Percentiles rank a stretch among this genome's conserved stretches.
Evolutionary conservation across 2,329 filamentous ascomycete species (phyloP).

Genomic region (Tricladium varicosporioides): DNA sequence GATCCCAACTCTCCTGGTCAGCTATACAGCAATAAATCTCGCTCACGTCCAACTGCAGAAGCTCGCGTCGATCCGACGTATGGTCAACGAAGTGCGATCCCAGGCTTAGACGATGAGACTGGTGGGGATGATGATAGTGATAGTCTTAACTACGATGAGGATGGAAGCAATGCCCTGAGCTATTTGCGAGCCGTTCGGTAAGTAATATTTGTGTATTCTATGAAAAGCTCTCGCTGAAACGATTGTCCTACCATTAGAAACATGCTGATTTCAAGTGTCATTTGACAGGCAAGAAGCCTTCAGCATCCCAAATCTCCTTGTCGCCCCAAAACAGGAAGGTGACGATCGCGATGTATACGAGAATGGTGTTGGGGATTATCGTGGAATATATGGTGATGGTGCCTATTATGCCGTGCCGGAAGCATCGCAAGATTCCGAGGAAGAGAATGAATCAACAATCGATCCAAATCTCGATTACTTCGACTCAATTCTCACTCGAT

Average conservation of each 20-base stretch:
- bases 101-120: conserved; percentile 52
- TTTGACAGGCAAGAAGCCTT: conserved; percentile 68
- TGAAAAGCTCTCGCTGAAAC: conserved; percentile 40
- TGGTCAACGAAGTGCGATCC: conserved; percentile 71
- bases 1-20: conserved; percentile 12
- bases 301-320: conserved; percentile 68
- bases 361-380: conserved; percentile 48
- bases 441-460: conserved; percentile 29
- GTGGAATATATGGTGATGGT: conserved; percentile 73
- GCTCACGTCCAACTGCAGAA: conserved; percentile 22
- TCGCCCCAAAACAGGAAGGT: conserved; percentile 51
- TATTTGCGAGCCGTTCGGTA: conserved; percentile 73
- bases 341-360: conserved; percentile 47
- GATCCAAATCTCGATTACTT: conserved; percentile 66
- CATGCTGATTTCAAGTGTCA: conserved; percentile 43
- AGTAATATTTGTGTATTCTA: conserved; percentile 32
- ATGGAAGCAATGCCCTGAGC: conserved; percentile 58
- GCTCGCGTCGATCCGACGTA: conserved; percentile 58
- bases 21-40: conserved; percentile 25
- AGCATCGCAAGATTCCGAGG: conserved; percentile 26
- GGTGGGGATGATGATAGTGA: conserved; percentile 40
- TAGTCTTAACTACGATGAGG: conserved; percentile 66
- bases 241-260: conserved; percentile 6
- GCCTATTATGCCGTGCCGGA: conserved; percentile 67
- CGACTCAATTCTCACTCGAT: conserved; percentile 61